Evolutionary conservation across 2,329 filamentous ascomycete genomes (phyloP), one percentile per base, ranked within the genome.

Genomic region (Colletotrichum graminicola): DNA sequence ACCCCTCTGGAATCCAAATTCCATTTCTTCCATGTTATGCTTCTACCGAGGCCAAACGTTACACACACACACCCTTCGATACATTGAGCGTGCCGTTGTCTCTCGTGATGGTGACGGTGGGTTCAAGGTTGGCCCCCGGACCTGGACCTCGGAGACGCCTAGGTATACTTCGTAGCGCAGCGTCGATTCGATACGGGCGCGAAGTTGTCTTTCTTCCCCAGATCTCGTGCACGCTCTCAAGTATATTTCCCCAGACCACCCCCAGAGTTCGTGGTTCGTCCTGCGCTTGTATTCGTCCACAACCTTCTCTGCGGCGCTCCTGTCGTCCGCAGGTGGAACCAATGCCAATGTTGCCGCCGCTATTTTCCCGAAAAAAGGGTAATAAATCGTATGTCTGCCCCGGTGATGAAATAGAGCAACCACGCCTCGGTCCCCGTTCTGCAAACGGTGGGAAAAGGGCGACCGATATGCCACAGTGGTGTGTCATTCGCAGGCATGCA

Each of bases 241-340:
- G 64, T 57, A 16, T 67, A 62, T 54, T 71, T 62, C 68, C 68
- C 68, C 68, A 62, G 64, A 62, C 56, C 56, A 43, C 57, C 32
- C 43, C 43, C 43, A 3, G 10, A 34, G 57, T 51, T 61, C 39
- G 26, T 26, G 55, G 21, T 12, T 62, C 57, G 23, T 21, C 43
- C 51, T 18, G 23, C 11, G 8, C 16, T 16, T 45, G n/a, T 55
- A 29, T 52, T 39, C n/a, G 36, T 51, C 34, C 34, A 52, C 29
- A 43, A 14, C 14, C 5, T 57, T 14, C 12, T 18, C 56, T 21
- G 32, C 56, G 41, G 39, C 16, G 21, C 18, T 62, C 64, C 64
- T 59, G 47, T 62, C n/a, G 43, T 26, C 68, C 57, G 63, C 32
- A 16, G 36, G 12, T 36, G 32, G 10, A 26, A 21, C 52, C 32